phyloP scores from a whole-genome alignment of 495 filamentous ascomycete genomes.

The Oidiodendron maius region DNA sequence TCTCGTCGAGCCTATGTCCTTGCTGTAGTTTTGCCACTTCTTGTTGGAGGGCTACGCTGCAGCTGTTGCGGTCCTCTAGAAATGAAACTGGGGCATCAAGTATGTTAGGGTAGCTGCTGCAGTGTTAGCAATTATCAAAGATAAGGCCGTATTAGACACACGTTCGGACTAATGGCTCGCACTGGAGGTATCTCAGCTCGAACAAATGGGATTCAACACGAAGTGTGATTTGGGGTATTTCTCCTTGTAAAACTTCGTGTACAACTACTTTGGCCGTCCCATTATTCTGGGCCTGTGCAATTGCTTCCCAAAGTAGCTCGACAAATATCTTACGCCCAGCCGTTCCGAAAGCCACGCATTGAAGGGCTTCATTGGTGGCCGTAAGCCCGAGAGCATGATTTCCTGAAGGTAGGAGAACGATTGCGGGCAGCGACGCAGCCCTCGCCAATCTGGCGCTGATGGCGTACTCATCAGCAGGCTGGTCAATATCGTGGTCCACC shows the following conservation, averaged over 20 bases:
- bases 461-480: background rate
- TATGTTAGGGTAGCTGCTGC: constrained; percentile 1
- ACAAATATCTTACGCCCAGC: background rate
- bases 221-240: constrained; percentile 3
- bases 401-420: background rate
- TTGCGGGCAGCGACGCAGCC: constrained; percentile 10
- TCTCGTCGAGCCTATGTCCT: background rate
- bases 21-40: background rate
- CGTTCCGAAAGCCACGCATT: constrained; percentile 11
- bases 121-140: background rate
- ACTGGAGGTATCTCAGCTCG: constrained; percentile 8
- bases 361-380: background rate
- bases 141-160: background rate
- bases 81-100: background rate
- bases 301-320: constrained; percentile 11
- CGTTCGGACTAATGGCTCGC: constrained; percentile 9
- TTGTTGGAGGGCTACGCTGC: background rate
- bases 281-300: background rate
- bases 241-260: background rate
- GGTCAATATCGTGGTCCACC: background rate
- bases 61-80: background rate
- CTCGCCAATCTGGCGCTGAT: background rate
- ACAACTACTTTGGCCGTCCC: background rate
- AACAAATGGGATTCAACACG: constrained; percentile 4
- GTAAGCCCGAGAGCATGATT: background rate